These are phyloP conservation scores for Epichloe elymi DNA, from an alignment of 2,329 filamentous ascomycete species.

Conservation along the genomic window DNA sequence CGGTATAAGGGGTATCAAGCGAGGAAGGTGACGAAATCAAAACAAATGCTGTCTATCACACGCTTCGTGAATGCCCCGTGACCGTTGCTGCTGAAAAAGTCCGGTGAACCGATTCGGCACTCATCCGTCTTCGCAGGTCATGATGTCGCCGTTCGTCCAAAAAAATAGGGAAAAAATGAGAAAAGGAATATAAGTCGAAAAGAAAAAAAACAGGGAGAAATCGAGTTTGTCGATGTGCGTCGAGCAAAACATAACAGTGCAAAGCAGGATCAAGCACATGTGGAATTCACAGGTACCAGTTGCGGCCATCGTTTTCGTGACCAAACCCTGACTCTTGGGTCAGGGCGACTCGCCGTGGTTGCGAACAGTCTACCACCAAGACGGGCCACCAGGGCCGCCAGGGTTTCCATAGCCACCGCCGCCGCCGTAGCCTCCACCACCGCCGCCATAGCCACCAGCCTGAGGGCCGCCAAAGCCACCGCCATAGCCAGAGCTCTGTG, in stretches of 20 bases:
- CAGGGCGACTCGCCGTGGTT: conserved; percentile 2
- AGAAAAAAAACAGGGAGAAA: conserved; percentile 8
- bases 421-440: conserved; percentile 28
- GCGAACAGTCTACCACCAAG: conserved; percentile 42
- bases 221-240: neutral
- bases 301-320: neutral
- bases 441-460: conserved; percentile 25
- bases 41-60: conserved; percentile 32
- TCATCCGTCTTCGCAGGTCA: conserved; percentile 24
- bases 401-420: conserved; percentile 49
- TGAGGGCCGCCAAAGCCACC: conserved; percentile 20
- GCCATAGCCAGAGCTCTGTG: conserved; percentile 25
- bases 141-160: conserved; percentile 27
- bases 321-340: neutral
- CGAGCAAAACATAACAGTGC: neutral
- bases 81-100: conserved; percentile 22
- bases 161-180: conserved; percentile 3
- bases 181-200: neutral
- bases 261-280: conserved; percentile 4
- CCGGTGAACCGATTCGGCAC: conserved; percentile 19
- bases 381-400: conserved; percentile 53
- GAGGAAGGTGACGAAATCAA: conserved; percentile 30
- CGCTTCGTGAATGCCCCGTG: conserved; percentile 28
- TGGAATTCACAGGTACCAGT: conserved; percentile 7
- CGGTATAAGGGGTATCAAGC: conserved; percentile 32